Percentiles rank a stretch among this genome's conserved stretches.
Evolutionary conservation across 345 rosid species (phyloP).

Genomic region (Dipteronia dyeriana): DNA sequence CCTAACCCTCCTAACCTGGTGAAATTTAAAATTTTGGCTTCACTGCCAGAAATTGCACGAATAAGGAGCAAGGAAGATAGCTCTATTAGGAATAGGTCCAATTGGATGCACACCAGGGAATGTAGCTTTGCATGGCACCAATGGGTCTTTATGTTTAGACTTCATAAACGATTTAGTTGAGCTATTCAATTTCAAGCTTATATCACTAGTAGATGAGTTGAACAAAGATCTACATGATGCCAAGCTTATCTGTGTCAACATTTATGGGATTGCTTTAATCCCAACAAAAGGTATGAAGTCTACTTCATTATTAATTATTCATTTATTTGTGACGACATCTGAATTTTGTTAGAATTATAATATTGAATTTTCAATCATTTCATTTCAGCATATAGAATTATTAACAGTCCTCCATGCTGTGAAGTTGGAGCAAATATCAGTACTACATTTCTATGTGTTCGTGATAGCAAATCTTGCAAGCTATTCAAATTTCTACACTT

Average conservation of each 20-base stretch:
- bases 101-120: constrained; percentile 29
- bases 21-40: too few species aligned
- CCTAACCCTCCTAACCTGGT: too few species aligned
- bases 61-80: constrained; percentile 40
- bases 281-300: neutral
- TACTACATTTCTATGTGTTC: constrained; percentile 4
- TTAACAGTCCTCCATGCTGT: neutral
- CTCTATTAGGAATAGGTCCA: constrained; percentile 34
- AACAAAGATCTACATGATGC: constrained; percentile 27
- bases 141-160: constrained; percentile 26
- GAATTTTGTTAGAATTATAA: too few species aligned
- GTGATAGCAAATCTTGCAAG: neutral
- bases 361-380: too few species aligned
- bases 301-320: neutral
- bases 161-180: constrained; percentile 17
- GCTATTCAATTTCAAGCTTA: constrained; percentile 28
- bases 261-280: neutral
- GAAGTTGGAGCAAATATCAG: neutral
- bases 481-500: constrained; percentile 28
- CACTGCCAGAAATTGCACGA: constrained; percentile 31
- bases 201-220: constrained; percentile 25
- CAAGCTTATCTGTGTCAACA: constrained; percentile 29
- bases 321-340: too few species aligned
- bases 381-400: neutral
- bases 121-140: constrained; percentile 22